Conservation (phyloP, 768 basidiomycete genomes). For the Leccinellum rugosiceps region DNA sequence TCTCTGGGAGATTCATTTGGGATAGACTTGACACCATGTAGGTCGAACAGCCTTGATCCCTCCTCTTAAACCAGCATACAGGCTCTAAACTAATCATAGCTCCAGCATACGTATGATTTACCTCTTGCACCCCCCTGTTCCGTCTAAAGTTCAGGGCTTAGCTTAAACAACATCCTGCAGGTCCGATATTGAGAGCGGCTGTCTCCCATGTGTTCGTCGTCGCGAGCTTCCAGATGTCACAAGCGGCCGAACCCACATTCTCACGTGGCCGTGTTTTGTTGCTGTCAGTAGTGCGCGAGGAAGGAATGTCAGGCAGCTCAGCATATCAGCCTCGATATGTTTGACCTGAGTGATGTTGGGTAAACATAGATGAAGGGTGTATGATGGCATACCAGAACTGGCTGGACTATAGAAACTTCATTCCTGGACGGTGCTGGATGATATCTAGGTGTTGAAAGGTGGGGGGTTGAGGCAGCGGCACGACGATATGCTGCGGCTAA, state of each 20-base stretch:
- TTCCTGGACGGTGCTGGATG: constrained; percentile 90
- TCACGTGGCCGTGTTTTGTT: constrained; percentile 74
- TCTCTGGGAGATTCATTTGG: no score
- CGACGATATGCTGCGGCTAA: constrained; percentile 63
- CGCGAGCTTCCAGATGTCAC: constrained; percentile 32
- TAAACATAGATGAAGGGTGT: neutral
- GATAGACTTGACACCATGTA: neutral
- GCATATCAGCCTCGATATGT: constrained; percentile 74
- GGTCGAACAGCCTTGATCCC: neutral
- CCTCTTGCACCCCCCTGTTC: neutral
- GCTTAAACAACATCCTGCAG: constrained; percentile 25
- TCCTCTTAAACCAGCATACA: neutral
- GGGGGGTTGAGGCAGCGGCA: constrained; percentile 52
- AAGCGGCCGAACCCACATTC: constrained; percentile 81
- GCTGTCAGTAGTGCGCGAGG: constrained; percentile 74
- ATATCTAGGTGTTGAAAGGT: constrained; percentile 57
- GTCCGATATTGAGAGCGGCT: constrained; percentile 30
- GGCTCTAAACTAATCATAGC: neutral
- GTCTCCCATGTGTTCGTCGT: constrained; percentile 30
- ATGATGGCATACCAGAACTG: constrained; percentile 65
- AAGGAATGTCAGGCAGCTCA: constrained; percentile 74
- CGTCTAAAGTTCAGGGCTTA: neutral
- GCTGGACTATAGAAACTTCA: constrained; percentile 87
- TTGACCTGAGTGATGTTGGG: constrained; percentile 54
- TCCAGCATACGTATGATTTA: constrained; percentile 17